These are phyloP conservation scores for Umbilicaria muhlenbergii DNA, from an alignment of 495 filamentous ascomycete genomes.

Conservation along the genomic window DNA sequence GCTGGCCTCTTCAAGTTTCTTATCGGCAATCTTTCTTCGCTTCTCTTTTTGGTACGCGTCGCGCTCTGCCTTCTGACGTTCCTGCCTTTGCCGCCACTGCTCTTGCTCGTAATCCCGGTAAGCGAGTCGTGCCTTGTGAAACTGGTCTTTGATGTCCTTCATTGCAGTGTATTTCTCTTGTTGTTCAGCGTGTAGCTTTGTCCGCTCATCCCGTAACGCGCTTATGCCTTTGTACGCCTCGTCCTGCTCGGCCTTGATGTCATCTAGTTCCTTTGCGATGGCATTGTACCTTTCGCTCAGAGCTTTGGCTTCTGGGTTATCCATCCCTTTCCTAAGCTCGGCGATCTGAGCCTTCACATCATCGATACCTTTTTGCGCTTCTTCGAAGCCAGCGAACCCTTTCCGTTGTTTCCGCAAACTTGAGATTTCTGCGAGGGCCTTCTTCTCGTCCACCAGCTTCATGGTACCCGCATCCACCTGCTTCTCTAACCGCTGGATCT, in stretches of 20 bases:
- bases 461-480: conserved; percentile 73
- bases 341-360: conserved; percentile 71
- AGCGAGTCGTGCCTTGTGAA: conserved; percentile 61
- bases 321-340: conserved; percentile 66
- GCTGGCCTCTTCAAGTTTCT: conserved; percentile 84
- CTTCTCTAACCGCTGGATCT: conserved; percentile 65
- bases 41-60: conserved; percentile 57
- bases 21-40: conserved; percentile 64
- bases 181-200: conserved; percentile 64
- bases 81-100: conserved; percentile 52
- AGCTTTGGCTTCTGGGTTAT: conserved; percentile 84
- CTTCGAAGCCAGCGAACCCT: conserved; percentile 70
- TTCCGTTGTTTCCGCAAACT: conserved; percentile 77
- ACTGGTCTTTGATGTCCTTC: conserved; percentile 72
- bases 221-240: conserved; percentile 73
- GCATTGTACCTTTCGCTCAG: conserved; percentile 69
- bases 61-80: conserved; percentile 65
- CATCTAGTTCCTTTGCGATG: conserved; percentile 71
- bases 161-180: conserved; percentile 67
- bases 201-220: conserved; percentile 74
- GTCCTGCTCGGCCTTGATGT: conserved; percentile 81
- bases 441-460: conserved; percentile 94
- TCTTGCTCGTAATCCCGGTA: conserved; percentile 69
- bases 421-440: conserved; percentile 68
- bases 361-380: conserved; percentile 70